phyloP scores from a whole-genome alignment of 2,329 filamentous ascomycete species.

The Fusarium pseudonygamai region DNA sequence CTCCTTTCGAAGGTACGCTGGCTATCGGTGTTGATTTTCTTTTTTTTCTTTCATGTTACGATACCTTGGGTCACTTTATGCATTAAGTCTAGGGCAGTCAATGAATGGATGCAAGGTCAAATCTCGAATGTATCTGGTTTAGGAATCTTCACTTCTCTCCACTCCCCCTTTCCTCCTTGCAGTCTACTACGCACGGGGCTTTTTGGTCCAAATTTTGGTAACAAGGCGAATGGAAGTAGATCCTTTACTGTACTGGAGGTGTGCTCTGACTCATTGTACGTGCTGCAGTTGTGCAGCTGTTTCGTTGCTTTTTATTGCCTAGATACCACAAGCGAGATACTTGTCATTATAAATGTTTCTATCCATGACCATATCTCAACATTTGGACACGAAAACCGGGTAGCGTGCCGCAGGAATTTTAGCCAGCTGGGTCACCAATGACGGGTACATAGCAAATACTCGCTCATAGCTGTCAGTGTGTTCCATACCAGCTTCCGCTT shows the following conservation, averaged over 20 bases:
- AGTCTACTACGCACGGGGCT: conserved; percentile 15
- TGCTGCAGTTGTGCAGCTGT: conserved; percentile 40
- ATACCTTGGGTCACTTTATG: conserved; percentile 36
- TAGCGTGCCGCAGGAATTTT: not conserved
- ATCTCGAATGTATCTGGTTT: conserved; percentile 17
- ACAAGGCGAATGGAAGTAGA: conserved; percentile 18
- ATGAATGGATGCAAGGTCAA: conserved; percentile 30
- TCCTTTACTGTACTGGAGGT: conserved; percentile 23
- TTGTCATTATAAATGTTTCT: conserved; percentile 28
- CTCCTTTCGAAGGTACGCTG: conserved; percentile 15
- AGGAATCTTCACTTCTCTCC: conserved; percentile 29
- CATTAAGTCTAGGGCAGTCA: conserved; percentile 17
- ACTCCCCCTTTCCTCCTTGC: conserved; percentile 24
- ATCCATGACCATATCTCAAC: conserved; percentile 6
- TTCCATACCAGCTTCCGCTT: conserved; percentile 85
- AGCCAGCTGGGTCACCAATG: conserved; percentile 67
- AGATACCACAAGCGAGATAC: conserved; percentile 43
- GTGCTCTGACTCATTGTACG: conserved; percentile 37
- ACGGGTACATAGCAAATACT: conserved; percentile 72
- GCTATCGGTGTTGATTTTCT: conserved; percentile 7
- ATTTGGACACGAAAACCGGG: not conserved
- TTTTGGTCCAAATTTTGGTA: not conserved
- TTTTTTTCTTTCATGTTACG: conserved; percentile 28
- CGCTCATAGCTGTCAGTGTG: conserved; percentile 70
- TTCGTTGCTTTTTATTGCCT: conserved; percentile 41